Base-by-base conservation (phyloP, 345 rosid genomes). In the Pseudoturritis turrita region DNA sequence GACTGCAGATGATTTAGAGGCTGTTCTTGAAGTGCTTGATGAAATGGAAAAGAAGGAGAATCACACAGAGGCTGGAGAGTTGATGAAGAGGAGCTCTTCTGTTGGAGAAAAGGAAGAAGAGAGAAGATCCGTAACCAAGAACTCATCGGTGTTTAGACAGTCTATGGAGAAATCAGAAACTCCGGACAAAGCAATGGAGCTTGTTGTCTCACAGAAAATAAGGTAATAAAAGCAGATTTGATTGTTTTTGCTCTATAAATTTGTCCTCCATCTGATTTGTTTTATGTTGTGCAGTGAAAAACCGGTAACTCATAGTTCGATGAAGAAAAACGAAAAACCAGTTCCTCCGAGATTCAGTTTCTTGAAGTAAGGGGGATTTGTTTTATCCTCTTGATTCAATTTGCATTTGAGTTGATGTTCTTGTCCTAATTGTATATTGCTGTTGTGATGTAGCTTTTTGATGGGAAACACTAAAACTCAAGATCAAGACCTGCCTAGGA, bases 171-270 rank as follows among this genome's bases (percentile, higher is more conserved):
- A 14, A 15, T 18, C 69, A 67, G 76, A 63, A 23, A 18, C 49
- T 33, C 31, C 41, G 8, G 35, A 57, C 4, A 73, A 73, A 56
- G 36, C 65, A 43, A 54, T 17, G 62, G 59, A 62, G 65, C n/a
- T n/a, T 55, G 49, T 18, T 53, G 28, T 10, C 33, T 43, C 74
- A 31, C 33, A 62, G 75, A 46, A 54, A 25, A 37, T 55, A 70
- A 70, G 79, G 79, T 76, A 74, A 49, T 0, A 21, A 45, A 55
- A 64, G 10, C 46, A 61, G 5, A 12, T 57, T 40, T 39, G 69
- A 47, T 59, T 52, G 55, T 29, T 52, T 51, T 21, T n/a, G n/a
- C 21, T 70, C 12, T 25, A 8, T 2, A 37, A 0, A 12, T 1
- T 35, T 63, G 0, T 12, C 13, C 6, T 44, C 18, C 2, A 33